These are phyloP conservation scores for Tetrahymena elliotti DNA, from an alignment of 73 alveolate genomes.

Conservation along the genomic window DNA sequence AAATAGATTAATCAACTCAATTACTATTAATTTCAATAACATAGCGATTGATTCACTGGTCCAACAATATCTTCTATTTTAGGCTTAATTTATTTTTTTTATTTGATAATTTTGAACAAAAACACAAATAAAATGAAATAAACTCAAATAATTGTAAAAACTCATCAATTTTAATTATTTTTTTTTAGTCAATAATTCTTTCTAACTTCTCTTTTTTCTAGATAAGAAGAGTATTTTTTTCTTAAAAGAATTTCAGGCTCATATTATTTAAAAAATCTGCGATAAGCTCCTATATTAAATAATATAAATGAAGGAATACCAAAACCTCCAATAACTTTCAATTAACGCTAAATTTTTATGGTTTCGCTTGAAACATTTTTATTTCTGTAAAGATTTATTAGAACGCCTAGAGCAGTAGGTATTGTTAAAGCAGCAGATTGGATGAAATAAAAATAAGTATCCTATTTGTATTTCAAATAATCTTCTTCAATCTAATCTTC, in stretches of 20 bases:
- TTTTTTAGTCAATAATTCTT: background rate
- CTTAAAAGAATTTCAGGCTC: background rate
- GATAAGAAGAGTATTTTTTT: background rate
- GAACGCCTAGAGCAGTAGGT: background rate
- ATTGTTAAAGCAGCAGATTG: background rate
- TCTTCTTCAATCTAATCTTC: background rate
- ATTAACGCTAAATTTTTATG: background rate
- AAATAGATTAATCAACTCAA: too few relatives aligned
- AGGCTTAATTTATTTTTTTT: too few relatives aligned
- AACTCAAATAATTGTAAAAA: too few relatives aligned
- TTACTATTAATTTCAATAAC: too few relatives aligned
- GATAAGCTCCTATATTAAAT: background rate
- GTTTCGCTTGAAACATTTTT: background rate
- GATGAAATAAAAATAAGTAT: background rate
- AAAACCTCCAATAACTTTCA: background rate
- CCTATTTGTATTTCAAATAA: background rate
- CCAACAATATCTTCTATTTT: too few relatives aligned
- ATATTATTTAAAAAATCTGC: background rate
- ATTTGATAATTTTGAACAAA: too few relatives aligned
- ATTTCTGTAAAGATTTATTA: background rate
- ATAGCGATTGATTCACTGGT: too few relatives aligned
- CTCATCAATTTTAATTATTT: background rate
- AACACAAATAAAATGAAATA: background rate
- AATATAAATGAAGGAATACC: background rate
- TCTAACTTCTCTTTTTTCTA: background rate